phyloP scores from a whole-genome alignment of 768 basidiomycete species.

The Leccinum ochraceum region DNA sequence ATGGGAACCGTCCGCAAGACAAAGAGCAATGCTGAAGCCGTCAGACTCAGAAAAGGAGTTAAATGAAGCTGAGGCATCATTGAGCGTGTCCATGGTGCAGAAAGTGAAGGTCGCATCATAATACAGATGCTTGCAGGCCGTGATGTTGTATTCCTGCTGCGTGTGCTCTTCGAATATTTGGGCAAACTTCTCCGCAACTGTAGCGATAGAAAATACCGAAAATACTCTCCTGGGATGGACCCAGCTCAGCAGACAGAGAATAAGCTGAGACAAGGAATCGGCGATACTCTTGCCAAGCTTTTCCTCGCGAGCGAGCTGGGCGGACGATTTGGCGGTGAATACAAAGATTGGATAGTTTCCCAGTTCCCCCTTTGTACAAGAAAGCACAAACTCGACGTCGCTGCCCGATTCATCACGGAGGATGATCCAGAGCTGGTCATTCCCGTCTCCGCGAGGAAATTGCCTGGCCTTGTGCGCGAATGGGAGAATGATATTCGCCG shows the following conservation, averaged over 20 bases:
- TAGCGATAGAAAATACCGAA: slow-evolving; percentile 62
- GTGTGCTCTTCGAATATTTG: slow-evolving; percentile 43
- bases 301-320: slow-evolving; percentile 33
- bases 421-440: slow-evolving; percentile 35
- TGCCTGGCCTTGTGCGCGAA: slow-evolving; percentile 35
- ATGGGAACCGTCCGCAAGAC: slow-evolving; percentile 37
- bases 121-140: slow-evolving; percentile 46
- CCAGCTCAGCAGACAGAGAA: slow-evolving; percentile 35
- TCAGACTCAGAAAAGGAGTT: slow-evolving; percentile 7
- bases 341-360: slow-evolving; percentile 71
- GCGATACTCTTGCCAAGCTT: slow-evolving; percentile 28
- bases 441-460: slow-evolving; percentile 1
- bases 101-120: slow-evolving; percentile 61
- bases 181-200: slow-evolving; percentile 48
- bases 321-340: slow-evolving; percentile 44
- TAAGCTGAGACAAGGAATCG: slow-evolving; percentile 45
- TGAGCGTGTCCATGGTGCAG: slow-evolving; percentile 50
- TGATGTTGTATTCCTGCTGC: slow-evolving; percentile 5
- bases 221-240: slow-evolving; percentile 50
- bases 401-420: slow-evolving; percentile 16
- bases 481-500: slow-evolving; percentile 44
- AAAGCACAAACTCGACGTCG: slow-evolving; percentile 46
- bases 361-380: slow-evolving; percentile 55
- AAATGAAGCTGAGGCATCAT: slow-evolving; percentile 5
- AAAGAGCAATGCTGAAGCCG: slow-evolving; percentile 29